Evolutionary conservation across 805 yeast species (phyloP), one percentile per base, ranked within the genome.

Genomic region (Yarrowia hollandica): DNA sequence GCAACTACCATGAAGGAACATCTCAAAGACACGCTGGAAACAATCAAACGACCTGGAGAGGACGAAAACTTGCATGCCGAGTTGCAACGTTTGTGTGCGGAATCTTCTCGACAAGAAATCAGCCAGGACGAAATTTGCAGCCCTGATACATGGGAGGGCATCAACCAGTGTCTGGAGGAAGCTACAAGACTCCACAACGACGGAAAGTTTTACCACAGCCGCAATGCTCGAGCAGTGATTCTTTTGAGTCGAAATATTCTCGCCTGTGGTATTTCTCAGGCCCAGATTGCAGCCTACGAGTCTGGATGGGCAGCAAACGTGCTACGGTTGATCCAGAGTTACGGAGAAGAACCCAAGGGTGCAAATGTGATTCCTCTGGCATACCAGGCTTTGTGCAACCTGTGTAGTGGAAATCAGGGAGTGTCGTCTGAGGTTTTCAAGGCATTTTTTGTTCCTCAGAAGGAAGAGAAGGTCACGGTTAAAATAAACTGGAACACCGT

Each of bases 391-490:
- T 21, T 52, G 26, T 35, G 58, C 14, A 52, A 52, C n/a, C 21
- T 48, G 21, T 48, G 55, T 19, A 48, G 55, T 9, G 55, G 58
- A 44, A 52, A 52, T 14, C 31, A 21, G 18, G 44, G 58, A 7
- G 44, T 35, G 15, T 35, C 35, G 3, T 10, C 34, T 1, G 44
- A 35, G 22, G 18, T 35, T 9, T 52, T 35, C 23, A 34, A 35
- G 44, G n/a, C 35, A 1, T 10, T 35, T 37, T 25, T 35, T 14
- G 44, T 28, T 5, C 21, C 22, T 2, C 14, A 41, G n/a, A 30
- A 28, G 18, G 26, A 18, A 3, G 21, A 25, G 9, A 18, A 11
- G 10, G 22, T 16, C 2, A n/a, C 34, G 21, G 41, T 8, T 7
- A 18, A 37, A 2, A 18, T 35, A 3, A 21, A 11, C 4, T 52